Evolutionary conservation across 2,329 filamentous ascomycete species (phyloP).

Genomic region (Fusarium nelsonii): DNA sequence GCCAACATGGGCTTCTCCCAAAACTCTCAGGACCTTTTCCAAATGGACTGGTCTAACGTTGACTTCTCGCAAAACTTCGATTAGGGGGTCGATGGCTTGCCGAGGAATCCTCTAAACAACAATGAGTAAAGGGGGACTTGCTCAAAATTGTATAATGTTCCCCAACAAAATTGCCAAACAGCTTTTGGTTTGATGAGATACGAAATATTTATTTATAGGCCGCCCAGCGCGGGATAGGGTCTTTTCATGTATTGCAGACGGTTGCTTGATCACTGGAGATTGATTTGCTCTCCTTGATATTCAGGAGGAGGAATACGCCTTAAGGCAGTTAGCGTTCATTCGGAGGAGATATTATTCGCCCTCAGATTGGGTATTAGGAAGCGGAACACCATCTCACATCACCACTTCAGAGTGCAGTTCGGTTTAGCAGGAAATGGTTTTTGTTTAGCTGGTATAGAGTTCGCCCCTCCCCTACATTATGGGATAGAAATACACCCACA

Average conservation of each 20-base stretch:
- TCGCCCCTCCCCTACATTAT: slow-evolving; percentile 41
- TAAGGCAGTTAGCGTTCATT: slow-evolving; percentile 14
- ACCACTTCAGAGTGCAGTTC: slow-evolving; percentile 27
- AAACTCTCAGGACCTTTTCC: slow-evolving; percentile 63
- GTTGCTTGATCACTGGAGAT: slow-evolving; percentile 32
- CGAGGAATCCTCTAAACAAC: not conserved
- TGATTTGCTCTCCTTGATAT: slow-evolving; percentile 26
- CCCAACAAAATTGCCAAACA: slow-evolving; percentile 35
- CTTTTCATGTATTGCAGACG: slow-evolving; percentile 44
- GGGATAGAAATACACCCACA: slow-evolving; percentile 45
- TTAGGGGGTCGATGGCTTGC: slow-evolving; percentile 37
- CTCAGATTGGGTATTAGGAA: slow-evolving; percentile 42
- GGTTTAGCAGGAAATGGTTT: slow-evolving; percentile 41
- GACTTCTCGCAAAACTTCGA: slow-evolving; percentile 52
- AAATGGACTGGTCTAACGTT: slow-evolving; percentile 58
- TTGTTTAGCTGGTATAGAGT: slow-evolving; percentile 44
- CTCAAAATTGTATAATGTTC: slow-evolving; percentile 43
- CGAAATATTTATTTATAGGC: slow-evolving; percentile 37
- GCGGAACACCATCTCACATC: slow-evolving; percentile 21
- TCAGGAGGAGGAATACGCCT: slow-evolving; percentile 10
- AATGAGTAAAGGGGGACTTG: slow-evolving; percentile 24
- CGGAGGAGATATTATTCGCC: slow-evolving; percentile 17
- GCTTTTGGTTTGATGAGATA: slow-evolving; percentile 44
- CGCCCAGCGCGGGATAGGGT: slow-evolving; percentile 31
- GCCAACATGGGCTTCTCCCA: slow-evolving; percentile 66